These are phyloP conservation scores for Lipomyces anomalus DNA, from an alignment of 805 yeast species.

Conservation along the genomic window DNA sequence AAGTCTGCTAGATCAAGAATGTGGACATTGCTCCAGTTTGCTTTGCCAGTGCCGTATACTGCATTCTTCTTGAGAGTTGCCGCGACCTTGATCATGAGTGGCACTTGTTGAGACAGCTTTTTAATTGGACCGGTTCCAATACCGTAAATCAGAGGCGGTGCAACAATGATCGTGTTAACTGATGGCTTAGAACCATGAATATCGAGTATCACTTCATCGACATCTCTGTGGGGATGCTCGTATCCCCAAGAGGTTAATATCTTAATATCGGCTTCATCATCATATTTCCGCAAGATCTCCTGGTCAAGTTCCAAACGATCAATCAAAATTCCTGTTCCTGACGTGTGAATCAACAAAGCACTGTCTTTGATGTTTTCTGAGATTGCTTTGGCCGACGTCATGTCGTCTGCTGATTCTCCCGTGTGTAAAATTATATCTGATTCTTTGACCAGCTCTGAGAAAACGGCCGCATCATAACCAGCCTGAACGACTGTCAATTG, in stretches of 20 bases:
- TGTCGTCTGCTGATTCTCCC: slow-evolving; percentile 30
- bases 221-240: slow-evolving; percentile 34
- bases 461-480: slow-evolving; percentile 25
- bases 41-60: slow-evolving; percentile 33
- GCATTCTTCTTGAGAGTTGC: slow-evolving; percentile 27
- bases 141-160: slow-evolving; percentile 38
- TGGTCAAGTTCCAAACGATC: slow-evolving; percentile 18
- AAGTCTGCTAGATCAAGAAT: slow-evolving; percentile 35
- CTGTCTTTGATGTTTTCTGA: slow-evolving; percentile 25
- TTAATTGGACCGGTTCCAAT: slow-evolving; percentile 33
- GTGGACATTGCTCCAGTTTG: slow-evolving; percentile 37
- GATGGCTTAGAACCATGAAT: slow-evolving; percentile 33
- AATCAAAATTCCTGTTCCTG: slow-evolving; percentile 35
- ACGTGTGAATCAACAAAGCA: slow-evolving; percentile 35
- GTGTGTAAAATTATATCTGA: slow-evolving; percentile 35
- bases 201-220: slow-evolving; percentile 32
- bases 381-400: slow-evolving; percentile 28
- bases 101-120: slow-evolving; percentile 33
- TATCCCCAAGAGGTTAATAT: slow-evolving; percentile 30
- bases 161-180: slow-evolving; percentile 32
- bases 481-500: slow-evolving; percentile 30
- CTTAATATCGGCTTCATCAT: slow-evolving; percentile 30
- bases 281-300: slow-evolving; percentile 26
- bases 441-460: slow-evolving; percentile 24
- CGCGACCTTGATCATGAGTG: slow-evolving; percentile 27